These are phyloP conservation scores for Mycena galopus DNA, from an alignment of 768 basidiomycete species.

Conservation along the genomic window DNA sequence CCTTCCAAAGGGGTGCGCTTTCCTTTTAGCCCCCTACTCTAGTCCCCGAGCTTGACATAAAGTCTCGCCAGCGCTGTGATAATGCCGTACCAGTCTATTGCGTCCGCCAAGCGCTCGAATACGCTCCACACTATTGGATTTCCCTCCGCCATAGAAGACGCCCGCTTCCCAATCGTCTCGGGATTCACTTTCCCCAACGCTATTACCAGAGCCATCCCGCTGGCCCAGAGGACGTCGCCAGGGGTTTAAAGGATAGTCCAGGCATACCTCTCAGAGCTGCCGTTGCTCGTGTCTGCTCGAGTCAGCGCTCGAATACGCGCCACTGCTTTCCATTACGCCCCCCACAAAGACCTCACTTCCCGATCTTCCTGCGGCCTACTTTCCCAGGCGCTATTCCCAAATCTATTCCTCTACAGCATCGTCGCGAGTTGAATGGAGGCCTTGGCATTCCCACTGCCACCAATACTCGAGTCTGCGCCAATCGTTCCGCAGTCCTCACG, in stretches of 20 bases:
- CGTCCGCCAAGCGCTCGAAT: not conserved
- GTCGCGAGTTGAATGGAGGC: too few relatives aligned
- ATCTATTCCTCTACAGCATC: too few relatives aligned
- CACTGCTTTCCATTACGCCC: too few relatives aligned
- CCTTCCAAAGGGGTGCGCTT: not conserved
- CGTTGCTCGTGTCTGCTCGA: too few relatives aligned
- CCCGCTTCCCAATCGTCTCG: conserved; percentile 2
- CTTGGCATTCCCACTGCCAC: too few relatives aligned
- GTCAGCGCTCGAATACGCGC: too few relatives aligned
- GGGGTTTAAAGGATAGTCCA: too few relatives aligned
- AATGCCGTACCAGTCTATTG: not conserved
- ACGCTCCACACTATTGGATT: not conserved
- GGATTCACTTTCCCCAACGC: conserved; percentile 8
- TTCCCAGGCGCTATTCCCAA: too few relatives aligned
- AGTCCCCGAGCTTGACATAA: not conserved
- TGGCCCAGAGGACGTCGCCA: too few relatives aligned
- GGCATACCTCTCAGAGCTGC: too few relatives aligned
- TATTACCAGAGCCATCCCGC: not conserved
- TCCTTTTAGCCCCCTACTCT: not conserved
- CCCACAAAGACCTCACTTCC: too few relatives aligned
- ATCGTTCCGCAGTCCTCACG: not conserved
- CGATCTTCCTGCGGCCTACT: too few relatives aligned
- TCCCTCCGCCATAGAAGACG: not conserved
- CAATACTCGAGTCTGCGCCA: not conserved
- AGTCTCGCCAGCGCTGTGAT: not conserved